phyloP scores from a whole-genome alignment of 805 yeast species.

The Suhomyces tanzawaensis region DNA sequence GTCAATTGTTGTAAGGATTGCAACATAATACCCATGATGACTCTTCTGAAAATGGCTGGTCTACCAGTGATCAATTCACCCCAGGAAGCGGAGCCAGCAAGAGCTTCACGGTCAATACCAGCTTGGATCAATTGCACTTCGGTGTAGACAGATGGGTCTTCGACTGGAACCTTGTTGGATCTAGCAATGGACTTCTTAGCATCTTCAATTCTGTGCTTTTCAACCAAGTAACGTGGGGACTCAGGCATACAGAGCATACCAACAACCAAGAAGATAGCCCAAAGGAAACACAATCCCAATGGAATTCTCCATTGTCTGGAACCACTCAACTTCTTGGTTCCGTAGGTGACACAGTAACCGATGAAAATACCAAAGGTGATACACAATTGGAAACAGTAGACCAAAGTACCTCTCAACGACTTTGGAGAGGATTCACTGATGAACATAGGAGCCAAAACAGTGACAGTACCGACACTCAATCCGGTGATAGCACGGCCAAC shows the following conservation, averaged over 20 bases:
- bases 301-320: constrained; percentile 29
- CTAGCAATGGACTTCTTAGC: constrained; percentile 26
- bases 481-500: constrained; percentile 29
- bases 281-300: constrained; percentile 27
- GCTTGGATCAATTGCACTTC: constrained; percentile 28
- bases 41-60: constrained; percentile 26
- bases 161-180: constrained; percentile 22
- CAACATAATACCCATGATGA: constrained; percentile 23
- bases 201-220: constrained; percentile 22
- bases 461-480: constrained; percentile 26
- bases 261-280: constrained; percentile 23
- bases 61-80: constrained; percentile 24
- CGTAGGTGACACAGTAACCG: constrained; percentile 27
- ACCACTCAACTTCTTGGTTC: constrained; percentile 22
- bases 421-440: constrained; percentile 28
- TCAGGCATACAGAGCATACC: constrained; percentile 30
- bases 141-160: constrained; percentile 24
- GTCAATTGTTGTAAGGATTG: constrained; percentile 56
- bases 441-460: constrained; percentile 27
- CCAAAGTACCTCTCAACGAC: constrained; percentile 28
- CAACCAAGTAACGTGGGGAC: constrained; percentile 27
- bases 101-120: constrained; percentile 27
- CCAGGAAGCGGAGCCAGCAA: constrained; percentile 29
- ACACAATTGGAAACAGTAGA: constrained; percentile 27
- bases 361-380: constrained; percentile 28